Evolutionary conservation across 2,329 filamentous ascomycete species (phyloP), one percentile per base, ranked within the genome.

Genomic region (Apiospora aurea): DNA sequence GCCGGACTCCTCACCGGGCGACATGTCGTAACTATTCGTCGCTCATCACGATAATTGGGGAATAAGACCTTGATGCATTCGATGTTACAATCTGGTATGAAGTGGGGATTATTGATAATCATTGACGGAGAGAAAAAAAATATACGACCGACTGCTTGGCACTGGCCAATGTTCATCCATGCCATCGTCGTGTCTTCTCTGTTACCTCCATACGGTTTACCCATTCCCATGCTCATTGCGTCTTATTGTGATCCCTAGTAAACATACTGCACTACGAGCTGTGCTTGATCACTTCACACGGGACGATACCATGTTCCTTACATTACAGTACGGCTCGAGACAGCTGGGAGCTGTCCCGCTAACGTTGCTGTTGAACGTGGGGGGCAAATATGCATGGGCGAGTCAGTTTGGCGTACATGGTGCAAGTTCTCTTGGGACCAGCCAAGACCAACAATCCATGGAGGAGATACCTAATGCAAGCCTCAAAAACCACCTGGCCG

Each of bases 351-450:
- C 2, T 38, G 7, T 61, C 4, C 6, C 29, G 18, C 53, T 21
- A 61, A 61, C 53, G 29, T 61, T 34, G 53, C 53, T 61, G 53
- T 61, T 61, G 14, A 13, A n/a, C 53, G 53, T 57, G 53, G 53
- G 53, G 57, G 57, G 57, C 21, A 41, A 21, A 14, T 18, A 21
- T 18, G 34, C 10, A 64, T 38, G 21, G 18, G n/a, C 57, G 57
- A 64, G 57, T 64, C 34, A 64, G 29, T 41, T 29, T 21, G 7
- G 16, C 4, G 53, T 34, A 34, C n/a, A 51, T 24, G 24, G 51
- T 34, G 26, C 57, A 64, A 64, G 34, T 34, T 64, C 34, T 41
- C 57, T 64, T 18, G 29, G 57, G 57, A 64, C 57, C 57, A 64
- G 57, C 34, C 34, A 64, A 34, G 34, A 34, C 57, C 34, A 64